Conservation (phyloP, 257 asterid species). For the Linderniella brevidens region DNA sequence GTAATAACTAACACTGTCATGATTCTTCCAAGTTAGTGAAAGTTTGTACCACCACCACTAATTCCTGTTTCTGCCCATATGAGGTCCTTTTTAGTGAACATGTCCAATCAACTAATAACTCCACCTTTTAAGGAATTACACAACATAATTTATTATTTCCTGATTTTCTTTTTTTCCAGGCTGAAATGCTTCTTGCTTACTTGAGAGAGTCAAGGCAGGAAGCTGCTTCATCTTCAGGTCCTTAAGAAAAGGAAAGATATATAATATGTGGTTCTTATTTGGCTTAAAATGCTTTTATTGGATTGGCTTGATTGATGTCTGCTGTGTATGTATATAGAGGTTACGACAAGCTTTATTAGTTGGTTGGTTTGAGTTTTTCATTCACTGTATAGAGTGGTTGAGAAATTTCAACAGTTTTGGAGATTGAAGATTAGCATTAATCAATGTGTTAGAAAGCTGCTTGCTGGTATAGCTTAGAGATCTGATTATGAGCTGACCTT, state of each 20-base stretch:
- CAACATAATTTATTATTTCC: background rate
- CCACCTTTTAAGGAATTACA: slow-evolving; percentile 7
- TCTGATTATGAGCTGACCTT: no score
- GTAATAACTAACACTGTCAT: no score
- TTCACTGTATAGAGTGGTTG: slow-evolving; percentile 51
- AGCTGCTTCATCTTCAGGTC: slow-evolving; percentile 49
- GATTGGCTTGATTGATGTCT: slow-evolving; percentile 15
- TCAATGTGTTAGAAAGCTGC: slow-evolving; percentile 18
- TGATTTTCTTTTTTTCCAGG: slow-evolving; percentile 34
- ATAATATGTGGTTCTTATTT: slow-evolving; percentile 17
- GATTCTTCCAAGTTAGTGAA: no score
- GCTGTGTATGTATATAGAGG: slow-evolving; percentile 9
- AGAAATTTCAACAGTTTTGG: slow-evolving; percentile 19
- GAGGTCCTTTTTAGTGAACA: background rate
- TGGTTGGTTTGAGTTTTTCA: slow-evolving; percentile 1
- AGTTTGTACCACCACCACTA: no score
- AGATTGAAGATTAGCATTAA: slow-evolving; percentile 7
- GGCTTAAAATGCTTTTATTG: slow-evolving; percentile 10
- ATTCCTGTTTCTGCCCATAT: background rate
- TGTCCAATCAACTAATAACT: slow-evolving; percentile 11
- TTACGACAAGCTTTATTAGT: slow-evolving; percentile 20
- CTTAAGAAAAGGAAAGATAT: slow-evolving; percentile 25
- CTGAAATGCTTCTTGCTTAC: slow-evolving; percentile 76
- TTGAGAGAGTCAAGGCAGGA: slow-evolving; percentile 92
- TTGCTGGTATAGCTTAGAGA: slow-evolving; percentile 17